Base-by-base conservation (phyloP, 768 basidiomycete species). In the Nidula microcarpa region DNA sequence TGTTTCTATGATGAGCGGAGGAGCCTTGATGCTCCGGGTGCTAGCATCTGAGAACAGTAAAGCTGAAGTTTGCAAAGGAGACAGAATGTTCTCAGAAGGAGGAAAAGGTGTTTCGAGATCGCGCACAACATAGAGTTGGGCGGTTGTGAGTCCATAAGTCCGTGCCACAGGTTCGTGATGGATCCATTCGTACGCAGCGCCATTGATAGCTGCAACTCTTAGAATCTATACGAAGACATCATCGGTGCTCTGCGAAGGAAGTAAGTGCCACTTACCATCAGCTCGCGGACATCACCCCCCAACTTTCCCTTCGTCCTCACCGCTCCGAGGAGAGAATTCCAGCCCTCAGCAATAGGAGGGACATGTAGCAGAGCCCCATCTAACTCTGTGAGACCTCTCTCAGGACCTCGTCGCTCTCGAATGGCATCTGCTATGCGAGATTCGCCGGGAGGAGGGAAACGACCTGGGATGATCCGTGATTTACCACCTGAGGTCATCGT, bases 41-140 rank as follows among this genome's bases (percentile, higher is more conserved):
- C 78, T 82, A n/a, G 74, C 69, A 62, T 87, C 84, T 14, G 84
- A 77, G 61, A 83, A 87, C 5, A 67, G 66, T 11, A 86, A 62
- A 1, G 82, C 84, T 9, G 80, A 75, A 11, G 68, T 68, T 60
- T 83, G 79, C 6, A 82, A 62, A 1, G 78, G 65, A 0, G 71
- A 72, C 13, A 87, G 70, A 14, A 77, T 55, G 5, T 69, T 71
- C 8, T 69, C 60, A 2, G 63, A 56, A 1, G 78, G 74, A 0
- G 76, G 72, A 0, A 76, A 46, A 2, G 74, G 73, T 0, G 74
- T 73, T 9, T 69, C 58, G 0, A 70, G 68, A 57, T 85, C 80
- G 30, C 85, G 76, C 44, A 84, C 76, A 44, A 76, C 61, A 57
- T 76, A 77, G 3, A 86, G 74, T 58, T 87, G 85, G 0, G 74